These are phyloP conservation scores for Euphorbia tirucalli DNA, from an alignment of 345 rosid species.

Conservation along the genomic window DNA sequence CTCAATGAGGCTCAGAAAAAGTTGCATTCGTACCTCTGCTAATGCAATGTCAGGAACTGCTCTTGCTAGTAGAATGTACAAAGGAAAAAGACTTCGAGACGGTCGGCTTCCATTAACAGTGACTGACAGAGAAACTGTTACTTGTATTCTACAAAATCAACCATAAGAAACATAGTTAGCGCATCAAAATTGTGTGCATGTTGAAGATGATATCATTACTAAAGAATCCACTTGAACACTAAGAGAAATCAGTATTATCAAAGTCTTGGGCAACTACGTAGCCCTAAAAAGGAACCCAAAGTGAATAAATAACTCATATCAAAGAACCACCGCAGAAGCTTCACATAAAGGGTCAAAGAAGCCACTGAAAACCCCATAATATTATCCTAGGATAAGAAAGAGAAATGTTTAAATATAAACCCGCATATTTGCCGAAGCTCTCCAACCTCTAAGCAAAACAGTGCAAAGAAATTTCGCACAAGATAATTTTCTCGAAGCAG, in stretches of 20 bases:
- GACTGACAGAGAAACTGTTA: conserved; percentile 57
- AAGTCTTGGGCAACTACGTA: not conserved
- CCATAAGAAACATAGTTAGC: conserved; percentile 27
- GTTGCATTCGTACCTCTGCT: conserved; percentile 53
- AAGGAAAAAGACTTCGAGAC: conserved; percentile 59
- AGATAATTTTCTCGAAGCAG: not conserved
- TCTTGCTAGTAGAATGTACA: conserved; percentile 81
- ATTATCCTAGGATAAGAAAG: conserved; percentile 1
- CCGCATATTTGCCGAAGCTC: not conserved
- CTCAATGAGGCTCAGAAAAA: conserved; percentile 2
- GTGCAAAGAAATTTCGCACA: not conserved
- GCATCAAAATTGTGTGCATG: conserved; percentile 11
- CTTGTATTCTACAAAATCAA: conserved; percentile 62
- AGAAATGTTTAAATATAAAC: not conserved
- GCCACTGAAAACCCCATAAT: not conserved
- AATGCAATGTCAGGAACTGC: conserved; percentile 49
- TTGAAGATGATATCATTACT: conserved; percentile 7
- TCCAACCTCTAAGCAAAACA: not conserved
- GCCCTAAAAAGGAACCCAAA: not conserved
- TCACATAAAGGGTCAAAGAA: not conserved
- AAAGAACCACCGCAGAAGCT: not conserved
- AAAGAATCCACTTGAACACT: conserved; percentile 16
- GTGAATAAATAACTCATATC: not conserved
- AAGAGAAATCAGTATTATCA: conserved; percentile 2
- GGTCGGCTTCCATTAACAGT: conserved; percentile 50